Evolutionary conservation across 805 yeast genomes (phyloP), one percentile per base, ranked within the genome.

Genomic region (Candida jianshihensis): DNA sequence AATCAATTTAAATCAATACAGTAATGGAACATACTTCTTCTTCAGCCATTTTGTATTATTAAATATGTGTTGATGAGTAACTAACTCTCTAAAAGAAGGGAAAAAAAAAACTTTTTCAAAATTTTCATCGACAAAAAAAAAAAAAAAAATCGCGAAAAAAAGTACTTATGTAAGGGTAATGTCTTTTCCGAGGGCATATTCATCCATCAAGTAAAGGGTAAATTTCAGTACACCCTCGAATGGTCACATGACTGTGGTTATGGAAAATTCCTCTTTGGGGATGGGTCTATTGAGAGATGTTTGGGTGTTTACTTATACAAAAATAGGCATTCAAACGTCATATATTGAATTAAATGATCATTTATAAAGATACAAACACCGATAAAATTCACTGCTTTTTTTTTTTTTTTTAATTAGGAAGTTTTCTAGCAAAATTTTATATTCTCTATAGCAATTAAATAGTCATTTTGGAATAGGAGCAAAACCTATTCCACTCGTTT

Each of bases 21-120:
- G 10, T 20, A 11, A 24, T 24, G n/a, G 13, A 31, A 50, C 55
- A 21, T 47, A 51, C 55, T 24, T 51, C 57, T 52, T 52, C 57
- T 50, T 52, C 57, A 52, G 57, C 51, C 57, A 52, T 52, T 40
- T 42, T 51, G 44, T 28, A 21, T 22, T 30, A 21, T 37, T 19
- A 12, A 27, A 30, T 24, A 37, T 26, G 27, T 24, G 15, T 12
- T 14, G 18, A 9, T n/a, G 13, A 26, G 6, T 5, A 30, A 26
- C 3, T 26, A 31, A 26, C 30, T 37, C 32, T 27, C 15, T 26
- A 16, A 30, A 32, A 37, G 30, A 37, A 33, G 35, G 31, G n/a
- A 37, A 26, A 30, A 30, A 30, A 33, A 27, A 26, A 30, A 12
- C 22, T 35, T 34, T 34, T 34, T 29, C 12, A 29, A 29, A 29